Conservation (phyloP, 345 rosid genomes). For the Raphanus sativus region DNA sequence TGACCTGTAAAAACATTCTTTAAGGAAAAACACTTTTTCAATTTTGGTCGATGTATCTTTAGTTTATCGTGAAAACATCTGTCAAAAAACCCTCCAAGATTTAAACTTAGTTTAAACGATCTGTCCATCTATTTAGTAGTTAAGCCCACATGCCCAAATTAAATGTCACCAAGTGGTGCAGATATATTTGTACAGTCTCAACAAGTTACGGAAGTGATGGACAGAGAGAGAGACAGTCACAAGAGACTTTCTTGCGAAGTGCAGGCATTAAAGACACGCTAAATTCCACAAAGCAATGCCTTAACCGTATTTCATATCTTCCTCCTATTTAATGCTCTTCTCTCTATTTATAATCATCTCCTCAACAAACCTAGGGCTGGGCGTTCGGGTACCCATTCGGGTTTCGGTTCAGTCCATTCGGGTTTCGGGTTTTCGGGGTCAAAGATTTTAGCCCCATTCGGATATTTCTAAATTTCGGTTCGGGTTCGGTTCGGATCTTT, state of each 20-base stretch:
- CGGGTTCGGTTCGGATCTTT: too few relatives aligned
- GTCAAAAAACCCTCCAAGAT: background rate
- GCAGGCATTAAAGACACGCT: conserved; percentile 31
- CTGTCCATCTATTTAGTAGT: background rate
- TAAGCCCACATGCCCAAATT: conserved; percentile 15
- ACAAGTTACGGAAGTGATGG: conserved; percentile 20
- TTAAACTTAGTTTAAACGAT: background rate
- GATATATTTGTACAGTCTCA: conserved; percentile 6
- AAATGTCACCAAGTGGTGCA: conserved; percentile 33
- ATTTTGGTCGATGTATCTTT: too few relatives aligned
- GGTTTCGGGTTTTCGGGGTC: too few relatives aligned
- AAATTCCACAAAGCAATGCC: conserved; percentile 40
- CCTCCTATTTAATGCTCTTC: conserved; percentile 22
- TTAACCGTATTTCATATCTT: conserved; percentile 48
- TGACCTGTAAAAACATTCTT: too few relatives aligned
- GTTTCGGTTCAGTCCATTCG: too few relatives aligned
- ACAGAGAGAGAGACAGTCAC: conserved; percentile 13
- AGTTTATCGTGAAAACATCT: background rate
- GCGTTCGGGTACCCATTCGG: too few relatives aligned
- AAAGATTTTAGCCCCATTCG: too few relatives aligned
- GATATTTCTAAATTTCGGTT: too few relatives aligned
- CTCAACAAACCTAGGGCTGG: background rate
- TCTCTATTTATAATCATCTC: conserved; percentile 15
- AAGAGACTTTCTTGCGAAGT: background rate
- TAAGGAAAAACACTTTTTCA: too few relatives aligned